phyloP scores from a whole-genome alignment of 345 rosid genomes.

The Gossypium bickii region DNA sequence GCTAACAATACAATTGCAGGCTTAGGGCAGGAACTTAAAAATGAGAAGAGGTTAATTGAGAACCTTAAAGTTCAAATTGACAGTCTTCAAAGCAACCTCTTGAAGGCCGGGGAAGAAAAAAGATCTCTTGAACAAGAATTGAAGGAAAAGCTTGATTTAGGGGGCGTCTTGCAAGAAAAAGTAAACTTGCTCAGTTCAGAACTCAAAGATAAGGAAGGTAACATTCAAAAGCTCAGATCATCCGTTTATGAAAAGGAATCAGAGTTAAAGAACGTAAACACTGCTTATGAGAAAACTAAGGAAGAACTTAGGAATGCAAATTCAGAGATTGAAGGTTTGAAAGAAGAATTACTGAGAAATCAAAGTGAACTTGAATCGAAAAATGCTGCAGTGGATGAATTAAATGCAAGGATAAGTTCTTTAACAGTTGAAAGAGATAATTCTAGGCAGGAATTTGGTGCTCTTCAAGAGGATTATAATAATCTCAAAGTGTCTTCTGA shows the following conservation, averaged over 20 bases:
- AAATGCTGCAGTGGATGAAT: slow-evolving; percentile 44
- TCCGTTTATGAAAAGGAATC: slow-evolving; percentile 49
- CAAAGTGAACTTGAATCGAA: slow-evolving; percentile 48
- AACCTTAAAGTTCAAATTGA: slow-evolving; percentile 50
- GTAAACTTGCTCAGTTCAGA: slow-evolving; percentile 51
- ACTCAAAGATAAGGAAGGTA: slow-evolving; percentile 58
- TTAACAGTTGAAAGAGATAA: slow-evolving; percentile 49
- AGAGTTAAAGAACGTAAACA: slow-evolving; percentile 48
- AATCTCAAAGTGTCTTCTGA: slow-evolving; percentile 59
- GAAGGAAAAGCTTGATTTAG: slow-evolving; percentile 44
- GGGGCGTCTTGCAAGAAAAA: slow-evolving; percentile 53
- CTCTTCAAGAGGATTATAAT: slow-evolving; percentile 39
- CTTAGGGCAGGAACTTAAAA: slow-evolving; percentile 66
- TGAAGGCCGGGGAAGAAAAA: slow-evolving; percentile 53
- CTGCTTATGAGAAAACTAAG: slow-evolving; percentile 41
- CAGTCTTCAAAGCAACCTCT: slow-evolving; percentile 44
- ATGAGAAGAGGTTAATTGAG: slow-evolving; percentile 52
- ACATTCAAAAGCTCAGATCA: slow-evolving; percentile 40
- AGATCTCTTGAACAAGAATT: slow-evolving; percentile 51
- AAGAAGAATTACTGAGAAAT: slow-evolving; percentile 36
- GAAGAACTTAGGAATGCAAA: slow-evolving; percentile 48
- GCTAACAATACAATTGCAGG: slow-evolving; percentile 56
- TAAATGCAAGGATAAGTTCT: slow-evolving; percentile 46
- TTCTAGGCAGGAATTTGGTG: slow-evolving; percentile 39
- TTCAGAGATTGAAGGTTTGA: slow-evolving; percentile 43